Evolutionary conservation across 192 early-diverging fungal species (phyloP), one percentile per base, ranked within the genome.

Genomic region (Chytriomyces confervae): DNA sequence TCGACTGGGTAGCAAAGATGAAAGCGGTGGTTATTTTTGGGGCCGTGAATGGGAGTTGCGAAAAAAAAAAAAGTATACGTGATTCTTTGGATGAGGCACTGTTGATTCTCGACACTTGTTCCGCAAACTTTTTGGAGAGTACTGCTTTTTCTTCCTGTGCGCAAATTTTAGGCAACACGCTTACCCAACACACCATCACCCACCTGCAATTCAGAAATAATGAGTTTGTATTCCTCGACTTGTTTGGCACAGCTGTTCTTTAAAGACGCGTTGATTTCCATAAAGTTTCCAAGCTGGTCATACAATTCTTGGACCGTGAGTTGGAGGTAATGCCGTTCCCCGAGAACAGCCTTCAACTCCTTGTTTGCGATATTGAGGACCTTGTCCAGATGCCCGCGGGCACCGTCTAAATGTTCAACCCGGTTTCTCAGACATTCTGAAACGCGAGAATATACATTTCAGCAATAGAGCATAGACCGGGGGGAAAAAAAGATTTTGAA

Each of bases 211-310:
- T 79, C 62, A 7, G 49, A 62, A 6, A 79, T 65, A 13, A 72
- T 72, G 8, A 7, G 23, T 50, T 70, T 70, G 27, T 72, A 72
- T 9, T 72, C 70, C n/a, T 6, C 43, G 48, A 79, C 43, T 29
- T 66, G 77, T 24, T 72, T 71, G 13, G 48, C 20, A 48, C 77
- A 79, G 36, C 50, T 60, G 23, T 61, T 61, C 43, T 79, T 79
- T 70, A 79, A 64, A 49, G 67, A 49, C n/a, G 36, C 45, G 68
- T 79, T 79, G 53, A 79, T 79, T 65, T 79, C 70, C 53, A 65
- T 49, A 73, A 79, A 79, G 45, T 79, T 79, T 20, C 50, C 69
- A 13, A 79, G 70, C 57, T 79, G 77, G n/a, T 72, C 69, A 36
- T 71, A 72, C 53, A 79, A 8, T 47, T 79, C 77, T 23, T 72